These are phyloP conservation scores for Penicillium glabrum DNA, from an alignment of 2,329 filamentous ascomycete genomes.

Conservation along the genomic window DNA sequence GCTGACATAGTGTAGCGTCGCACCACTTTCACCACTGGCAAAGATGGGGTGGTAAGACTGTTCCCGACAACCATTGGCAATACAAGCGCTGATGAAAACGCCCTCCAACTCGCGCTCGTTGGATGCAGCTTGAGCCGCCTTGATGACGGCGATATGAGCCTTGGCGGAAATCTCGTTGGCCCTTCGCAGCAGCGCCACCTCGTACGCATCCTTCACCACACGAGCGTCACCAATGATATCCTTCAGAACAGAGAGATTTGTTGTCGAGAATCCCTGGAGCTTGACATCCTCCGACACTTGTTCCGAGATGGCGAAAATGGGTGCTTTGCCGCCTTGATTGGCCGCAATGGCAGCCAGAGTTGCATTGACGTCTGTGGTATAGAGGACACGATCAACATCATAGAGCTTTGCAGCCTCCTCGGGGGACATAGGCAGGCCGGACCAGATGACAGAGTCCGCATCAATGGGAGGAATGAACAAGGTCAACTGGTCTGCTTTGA, in stretches of 20 bases:
- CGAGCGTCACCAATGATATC: conserved; percentile 77
- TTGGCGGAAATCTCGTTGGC: conserved; percentile 77
- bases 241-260: conserved; percentile 61
- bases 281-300: conserved; percentile 72
- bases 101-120: conserved; percentile 86
- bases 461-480: conserved; percentile 89
- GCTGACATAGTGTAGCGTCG: conserved; percentile 80
- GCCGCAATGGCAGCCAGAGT: conserved; percentile 56
- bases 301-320: conserved; percentile 73
- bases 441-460: conserved; percentile 90
- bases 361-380: conserved; percentile 73
- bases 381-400: conserved; percentile 76
- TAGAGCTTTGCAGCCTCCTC: conserved; percentile 74
- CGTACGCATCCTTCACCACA: conserved; percentile 81
- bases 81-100: conserved; percentile 70
- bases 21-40: conserved; percentile 77
- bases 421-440: conserved; percentile 75
- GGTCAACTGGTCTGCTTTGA: conserved; percentile 69
- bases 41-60: conserved; percentile 91
- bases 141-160: conserved; percentile 73
- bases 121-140: conserved; percentile 59
- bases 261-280: conserved; percentile 68
- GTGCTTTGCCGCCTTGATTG: conserved; percentile 41
- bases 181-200: conserved; percentile 75
- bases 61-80: conserved; percentile 68